Conservation (phyloP, 352 stramenopile genomes). For the Phytophthora constricta region DNA sequence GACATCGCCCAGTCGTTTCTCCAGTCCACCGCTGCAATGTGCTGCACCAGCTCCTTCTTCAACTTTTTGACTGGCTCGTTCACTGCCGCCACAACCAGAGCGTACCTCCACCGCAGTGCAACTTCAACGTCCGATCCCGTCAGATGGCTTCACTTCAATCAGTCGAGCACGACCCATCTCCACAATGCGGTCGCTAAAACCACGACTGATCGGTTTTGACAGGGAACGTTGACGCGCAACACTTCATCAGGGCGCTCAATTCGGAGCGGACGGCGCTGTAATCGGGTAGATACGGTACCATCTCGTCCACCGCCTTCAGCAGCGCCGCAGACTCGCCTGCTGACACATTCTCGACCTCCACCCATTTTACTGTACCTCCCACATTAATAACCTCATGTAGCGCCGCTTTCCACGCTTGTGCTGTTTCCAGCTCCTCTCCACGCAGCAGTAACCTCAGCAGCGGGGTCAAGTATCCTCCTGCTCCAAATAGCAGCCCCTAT, state of each 20-base stretch:
- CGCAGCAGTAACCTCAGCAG: conserved; percentile 40
- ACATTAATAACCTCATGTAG: conserved; percentile 2
- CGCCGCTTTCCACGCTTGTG: conserved; percentile 24
- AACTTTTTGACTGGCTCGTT: conserved; percentile 37
- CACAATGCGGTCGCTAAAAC: too few species aligned
- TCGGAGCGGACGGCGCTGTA: conserved; percentile 44
- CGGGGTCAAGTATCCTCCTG: too few species aligned
- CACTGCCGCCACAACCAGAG: conserved; percentile 40
- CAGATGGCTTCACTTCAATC: conserved; percentile 32
- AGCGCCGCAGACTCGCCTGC: conserved; percentile 5
- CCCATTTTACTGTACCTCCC: not conserved
- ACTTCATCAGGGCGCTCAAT: conserved; percentile 44
- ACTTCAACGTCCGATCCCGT: conserved; percentile 6
- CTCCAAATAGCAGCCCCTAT: too few species aligned
- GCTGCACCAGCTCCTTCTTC: conserved; percentile 33
- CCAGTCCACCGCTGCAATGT: conserved; percentile 32
- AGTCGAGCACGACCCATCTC: conserved; percentile 45
- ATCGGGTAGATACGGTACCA: conserved; percentile 57
- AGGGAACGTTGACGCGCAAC: too few species aligned
- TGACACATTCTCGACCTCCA: conserved; percentile 7
- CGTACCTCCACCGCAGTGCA: conserved; percentile 44
- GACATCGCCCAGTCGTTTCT: conserved; percentile 2
- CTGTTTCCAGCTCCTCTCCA: conserved; percentile 30
- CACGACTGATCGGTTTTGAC: too few species aligned
- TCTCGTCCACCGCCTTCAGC: conserved; percentile 29